Evolutionary conservation across 1,284 basidiomycete genomes (phyloP).

Genomic region (Kwoniella shivajii): DNA sequence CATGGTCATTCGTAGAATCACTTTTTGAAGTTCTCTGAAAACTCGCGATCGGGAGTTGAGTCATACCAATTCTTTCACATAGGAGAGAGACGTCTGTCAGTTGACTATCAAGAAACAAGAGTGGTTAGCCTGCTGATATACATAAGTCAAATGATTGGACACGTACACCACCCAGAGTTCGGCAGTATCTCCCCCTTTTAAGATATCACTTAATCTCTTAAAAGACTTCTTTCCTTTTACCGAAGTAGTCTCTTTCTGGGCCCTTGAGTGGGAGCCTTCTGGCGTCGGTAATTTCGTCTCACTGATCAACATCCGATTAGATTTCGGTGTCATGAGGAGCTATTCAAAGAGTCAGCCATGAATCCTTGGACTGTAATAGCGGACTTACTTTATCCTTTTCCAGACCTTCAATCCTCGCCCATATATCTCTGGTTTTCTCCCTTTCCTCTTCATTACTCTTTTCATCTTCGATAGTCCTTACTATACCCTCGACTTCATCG

Average conservation of each 20-base stretch:
- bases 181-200: constrained; percentile 59
- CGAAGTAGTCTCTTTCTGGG: constrained; percentile 53
- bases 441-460: constrained; percentile 95
- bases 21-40: constrained; percentile 57
- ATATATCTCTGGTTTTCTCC: constrained; percentile 88
- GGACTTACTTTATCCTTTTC: constrained; percentile 75
- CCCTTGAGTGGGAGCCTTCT: constrained; percentile 48
- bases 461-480: constrained; percentile 94
- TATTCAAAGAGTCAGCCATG: constrained; percentile 17
- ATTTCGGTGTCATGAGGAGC: constrained; percentile 79
- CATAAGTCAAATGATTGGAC: background rate
- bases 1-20: constrained; percentile 70
- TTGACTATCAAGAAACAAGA: constrained; percentile 48
- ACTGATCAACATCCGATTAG: constrained; percentile 80
- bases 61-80: constrained; percentile 87
- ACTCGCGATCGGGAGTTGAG: constrained; percentile 73
- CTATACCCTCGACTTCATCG: constrained; percentile 92
- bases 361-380: background rate
- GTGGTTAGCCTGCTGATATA: background rate
- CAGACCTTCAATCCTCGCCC: constrained; percentile 92
- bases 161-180: constrained; percentile 83
- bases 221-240: constrained; percentile 70
- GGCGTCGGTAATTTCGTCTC: constrained; percentile 64
- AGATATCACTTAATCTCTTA: constrained; percentile 74
- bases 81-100: constrained; percentile 94